These are phyloP conservation scores for Adansonia digitata DNA, from an alignment of 345 rosid genomes.

Conservation along the genomic window DNA sequence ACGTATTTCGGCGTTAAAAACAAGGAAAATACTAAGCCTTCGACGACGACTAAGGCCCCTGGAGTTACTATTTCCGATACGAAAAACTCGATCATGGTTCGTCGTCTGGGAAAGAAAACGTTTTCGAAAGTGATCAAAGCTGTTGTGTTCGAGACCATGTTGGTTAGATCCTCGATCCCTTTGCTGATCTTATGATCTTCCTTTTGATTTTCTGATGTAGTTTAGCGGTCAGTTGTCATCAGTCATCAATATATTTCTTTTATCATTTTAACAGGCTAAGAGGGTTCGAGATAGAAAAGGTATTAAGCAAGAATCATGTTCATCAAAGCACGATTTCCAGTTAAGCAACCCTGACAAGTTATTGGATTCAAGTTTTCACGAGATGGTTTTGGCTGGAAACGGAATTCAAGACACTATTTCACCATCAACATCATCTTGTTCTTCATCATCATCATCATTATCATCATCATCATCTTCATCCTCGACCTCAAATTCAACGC, in stretches of 20 bases:
- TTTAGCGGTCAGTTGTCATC: too few relatives aligned
- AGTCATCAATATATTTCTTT: not conserved
- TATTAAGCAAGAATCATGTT: conserved; percentile 1
- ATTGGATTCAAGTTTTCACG: not conserved
- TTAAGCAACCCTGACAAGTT: not conserved
- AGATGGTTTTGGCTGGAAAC: not conserved
- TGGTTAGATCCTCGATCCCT: conserved; percentile 24
- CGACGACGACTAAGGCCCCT: not conserved
- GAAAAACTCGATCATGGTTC: not conserved
- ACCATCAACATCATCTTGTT: not conserved
- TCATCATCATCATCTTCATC: not conserved
- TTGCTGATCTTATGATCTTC: too few relatives aligned
- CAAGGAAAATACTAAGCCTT: not conserved
- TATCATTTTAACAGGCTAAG: conserved; percentile 13
- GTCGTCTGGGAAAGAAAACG: conserved; percentile 11
- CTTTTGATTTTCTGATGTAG: not conserved
- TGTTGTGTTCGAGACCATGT: conserved; percentile 26
- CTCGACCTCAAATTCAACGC: not conserved
- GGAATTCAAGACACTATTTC: not conserved
- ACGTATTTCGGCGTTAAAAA: not conserved
- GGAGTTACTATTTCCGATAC: conserved; percentile 1
- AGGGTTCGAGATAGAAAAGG: conserved; percentile 21
- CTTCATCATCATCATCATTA: not conserved
- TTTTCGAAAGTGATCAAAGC: conserved; percentile 34
- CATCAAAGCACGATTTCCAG: conserved; percentile 8